These are phyloP conservation scores for Chlorella variabilis DNA, from an alignment of 163 green algal genomes.

Conservation along the genomic window DNA sequence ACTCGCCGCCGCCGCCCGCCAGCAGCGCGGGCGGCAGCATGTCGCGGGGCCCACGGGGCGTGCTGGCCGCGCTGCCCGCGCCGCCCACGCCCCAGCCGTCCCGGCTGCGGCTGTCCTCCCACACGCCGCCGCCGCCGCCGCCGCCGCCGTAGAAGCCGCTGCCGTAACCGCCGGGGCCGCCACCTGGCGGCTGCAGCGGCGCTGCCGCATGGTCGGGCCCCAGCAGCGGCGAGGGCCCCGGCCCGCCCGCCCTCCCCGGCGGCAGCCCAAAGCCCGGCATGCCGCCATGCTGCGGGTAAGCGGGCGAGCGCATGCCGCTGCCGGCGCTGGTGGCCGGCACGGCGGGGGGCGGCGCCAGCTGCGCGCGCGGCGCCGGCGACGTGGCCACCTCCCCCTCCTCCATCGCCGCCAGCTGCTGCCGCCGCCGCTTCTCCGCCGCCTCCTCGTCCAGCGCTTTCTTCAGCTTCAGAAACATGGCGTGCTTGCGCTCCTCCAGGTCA, in stretches of 20 bases:
- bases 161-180: not conserved
- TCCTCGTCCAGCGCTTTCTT: conserved; percentile 27
- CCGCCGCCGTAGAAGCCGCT: not conserved
- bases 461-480: conserved; percentile 33
- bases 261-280: not conserved
- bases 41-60: not conserved
- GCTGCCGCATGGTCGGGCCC: too few relatives aligned
- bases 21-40: not conserved
- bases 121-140: not conserved
- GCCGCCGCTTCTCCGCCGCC: conserved; percentile 25
- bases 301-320: conserved; percentile 11
- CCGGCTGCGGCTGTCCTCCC: conserved; percentile 2
- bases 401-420: conserved; percentile 22
- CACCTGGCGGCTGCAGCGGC: not conserved
- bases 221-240: too few relatives aligned
- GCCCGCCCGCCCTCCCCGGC: not conserved
- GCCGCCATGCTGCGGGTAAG: not conserved
- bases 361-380: not conserved
- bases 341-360: not conserved
- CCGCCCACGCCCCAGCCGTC: conserved; percentile 6
- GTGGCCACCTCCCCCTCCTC: conserved; percentile 37
- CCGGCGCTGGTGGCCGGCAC: not conserved
- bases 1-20: not conserved
- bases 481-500: conserved; percentile 33
- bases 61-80: conserved; percentile 3